Percentiles rank a stretch among this genome's conserved stretches.
Evolutionary conservation across 73 alveolate species (phyloP).

Genomic region (Paramecium sexaurelia): DNA sequence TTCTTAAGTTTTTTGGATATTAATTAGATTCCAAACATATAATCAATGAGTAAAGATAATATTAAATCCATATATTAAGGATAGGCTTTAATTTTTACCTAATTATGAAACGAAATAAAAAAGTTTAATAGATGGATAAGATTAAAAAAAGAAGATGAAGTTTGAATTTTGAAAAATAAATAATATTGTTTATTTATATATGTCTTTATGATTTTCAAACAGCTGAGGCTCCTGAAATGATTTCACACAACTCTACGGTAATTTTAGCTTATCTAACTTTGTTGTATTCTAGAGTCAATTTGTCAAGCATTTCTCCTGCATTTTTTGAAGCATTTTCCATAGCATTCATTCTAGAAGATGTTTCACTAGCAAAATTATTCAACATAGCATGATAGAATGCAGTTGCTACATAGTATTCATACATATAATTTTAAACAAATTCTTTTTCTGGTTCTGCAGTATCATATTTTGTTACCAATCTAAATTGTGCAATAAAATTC

Average conservation of each 20-base stretch:
- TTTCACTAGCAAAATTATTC: constrained; percentile 86
- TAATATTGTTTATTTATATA: neutral
- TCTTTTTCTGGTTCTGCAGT: constrained; percentile 69
- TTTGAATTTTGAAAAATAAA: neutral
- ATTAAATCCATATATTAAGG: too few relatives aligned
- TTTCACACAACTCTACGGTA: constrained; percentile 89
- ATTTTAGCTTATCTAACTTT: constrained; percentile 90
- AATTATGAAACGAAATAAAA: too few relatives aligned
- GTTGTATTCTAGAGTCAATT: constrained; percentile 83
- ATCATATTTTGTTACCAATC: constrained; percentile 62
- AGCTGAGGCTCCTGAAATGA: constrained; percentile 93
- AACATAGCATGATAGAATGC: constrained; percentile 84
- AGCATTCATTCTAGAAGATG: constrained; percentile 90
- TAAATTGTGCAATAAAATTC: constrained; percentile 72
- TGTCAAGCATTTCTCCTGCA: constrained; percentile 84
- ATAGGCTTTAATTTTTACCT: too few relatives aligned
- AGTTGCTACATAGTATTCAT: constrained; percentile 85
- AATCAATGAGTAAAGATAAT: too few relatives aligned
- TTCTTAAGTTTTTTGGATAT: too few relatives aligned
- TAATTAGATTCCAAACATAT: too few relatives aligned
- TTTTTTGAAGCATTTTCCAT: constrained; percentile 94
- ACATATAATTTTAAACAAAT: constrained; percentile 63
- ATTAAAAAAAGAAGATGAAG: neutral
- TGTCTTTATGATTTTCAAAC: constrained; percentile 64
- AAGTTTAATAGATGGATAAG: too few relatives aligned